Conservation (phyloP, 441 rosid species). For the Corymbia calophylla region DNA sequence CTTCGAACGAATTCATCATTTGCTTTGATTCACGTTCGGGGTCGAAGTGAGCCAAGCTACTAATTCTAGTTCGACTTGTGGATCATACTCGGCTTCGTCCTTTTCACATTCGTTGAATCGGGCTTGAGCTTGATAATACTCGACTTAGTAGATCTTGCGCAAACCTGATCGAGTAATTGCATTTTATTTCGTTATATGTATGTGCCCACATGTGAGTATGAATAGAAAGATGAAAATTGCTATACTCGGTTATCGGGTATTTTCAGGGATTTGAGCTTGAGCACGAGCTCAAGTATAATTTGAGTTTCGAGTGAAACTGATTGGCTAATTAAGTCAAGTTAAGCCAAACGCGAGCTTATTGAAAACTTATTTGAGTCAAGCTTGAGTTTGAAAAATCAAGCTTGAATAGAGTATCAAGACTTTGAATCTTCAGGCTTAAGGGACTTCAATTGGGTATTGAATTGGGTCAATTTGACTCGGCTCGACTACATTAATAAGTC, state of each 20-base stretch:
- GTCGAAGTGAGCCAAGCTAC: not conserved
- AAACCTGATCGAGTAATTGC: not conserved
- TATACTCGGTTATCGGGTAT: not conserved
- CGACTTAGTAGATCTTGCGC: not conserved
- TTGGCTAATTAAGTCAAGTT: not conserved
- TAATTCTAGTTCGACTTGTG: not conserved
- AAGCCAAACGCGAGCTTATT: not conserved
- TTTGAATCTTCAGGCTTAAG: not conserved
- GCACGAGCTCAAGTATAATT: not conserved
- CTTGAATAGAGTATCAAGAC: no score
- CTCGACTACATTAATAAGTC: not conserved
- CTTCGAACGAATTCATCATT: not conserved
- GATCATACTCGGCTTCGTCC: not conserved
- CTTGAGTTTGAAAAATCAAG: not conserved
- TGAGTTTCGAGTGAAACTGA: not conserved
- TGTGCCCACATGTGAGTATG: not conserved
- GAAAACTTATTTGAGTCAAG: not conserved
- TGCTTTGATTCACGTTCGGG: not conserved
- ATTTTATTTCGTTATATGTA: not conserved
- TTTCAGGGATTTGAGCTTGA: not conserved
- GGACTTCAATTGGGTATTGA: not conserved
- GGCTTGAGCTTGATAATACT: not conserved
- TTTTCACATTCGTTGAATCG: not conserved
- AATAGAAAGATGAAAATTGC: not conserved
- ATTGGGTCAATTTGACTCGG: not conserved